These are phyloP conservation scores for Larix kaempferi DNA, from an alignment of 75 land plant genomes.

Conservation along the genomic window DNA sequence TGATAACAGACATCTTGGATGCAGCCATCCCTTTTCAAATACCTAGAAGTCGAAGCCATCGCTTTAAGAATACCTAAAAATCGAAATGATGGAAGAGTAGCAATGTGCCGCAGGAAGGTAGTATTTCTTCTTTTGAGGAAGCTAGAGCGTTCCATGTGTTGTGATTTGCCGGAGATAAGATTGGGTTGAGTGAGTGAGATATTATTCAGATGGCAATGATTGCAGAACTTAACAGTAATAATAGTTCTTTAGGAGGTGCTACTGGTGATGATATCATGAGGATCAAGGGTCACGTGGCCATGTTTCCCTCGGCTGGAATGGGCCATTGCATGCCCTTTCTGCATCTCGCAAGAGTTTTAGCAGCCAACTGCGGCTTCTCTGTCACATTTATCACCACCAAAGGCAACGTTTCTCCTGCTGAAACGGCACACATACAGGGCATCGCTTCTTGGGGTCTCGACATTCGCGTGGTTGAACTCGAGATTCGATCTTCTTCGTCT, in stretches of 20 bases:
- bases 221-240: too few species aligned
- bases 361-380: neutral
- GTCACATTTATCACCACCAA: constrained; percentile 22
- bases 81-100: too few species aligned
- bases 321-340: constrained; percentile 41
- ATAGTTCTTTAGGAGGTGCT: too few species aligned
- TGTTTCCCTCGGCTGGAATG: constrained; percentile 45
- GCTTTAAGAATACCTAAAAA: too few species aligned
- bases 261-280: neutral
- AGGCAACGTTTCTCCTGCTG: constrained; percentile 25
- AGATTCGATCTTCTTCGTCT: neutral
- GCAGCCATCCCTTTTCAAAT: too few species aligned
- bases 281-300: constrained; percentile 19
- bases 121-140: too few species aligned
- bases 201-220: neutral
- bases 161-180: too few species aligned
- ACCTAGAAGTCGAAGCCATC: too few species aligned
- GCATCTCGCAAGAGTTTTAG: constrained; percentile 23
- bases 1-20: too few species aligned
- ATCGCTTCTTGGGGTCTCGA: constrained; percentile 11
- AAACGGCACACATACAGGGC: constrained; percentile 13
- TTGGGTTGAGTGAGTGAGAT: too few species aligned
- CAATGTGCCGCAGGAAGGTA: too few species aligned
- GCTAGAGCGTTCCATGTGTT: too few species aligned
- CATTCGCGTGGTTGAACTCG: constrained; percentile 18